These are phyloP conservation scores for Coleophoma eucalyptorum DNA, from an alignment of 2,329 filamentous ascomycete species.

Conservation along the genomic window DNA sequence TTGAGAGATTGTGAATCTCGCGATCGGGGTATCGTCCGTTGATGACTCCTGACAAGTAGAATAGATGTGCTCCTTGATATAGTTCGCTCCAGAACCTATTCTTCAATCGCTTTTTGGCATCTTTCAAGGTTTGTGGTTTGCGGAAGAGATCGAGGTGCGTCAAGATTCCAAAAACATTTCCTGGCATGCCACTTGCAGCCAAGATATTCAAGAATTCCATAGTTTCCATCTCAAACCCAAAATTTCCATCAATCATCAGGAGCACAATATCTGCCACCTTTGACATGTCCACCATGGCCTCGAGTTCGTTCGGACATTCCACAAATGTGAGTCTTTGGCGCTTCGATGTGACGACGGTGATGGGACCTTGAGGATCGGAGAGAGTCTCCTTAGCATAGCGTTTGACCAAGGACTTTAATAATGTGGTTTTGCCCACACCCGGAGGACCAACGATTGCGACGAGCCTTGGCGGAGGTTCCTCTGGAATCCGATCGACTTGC, in stretches of 20 bases:
- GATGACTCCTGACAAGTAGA: slow-evolving; percentile 93
- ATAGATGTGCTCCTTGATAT: slow-evolving; percentile 94
- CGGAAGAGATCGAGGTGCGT: slow-evolving; percentile 95
- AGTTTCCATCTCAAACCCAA: slow-evolving; percentile 99
- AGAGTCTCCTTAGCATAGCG: slow-evolving; percentile 96
- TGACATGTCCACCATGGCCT: slow-evolving; percentile 93
- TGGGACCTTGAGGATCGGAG: slow-evolving; percentile 81
- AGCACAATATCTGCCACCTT: slow-evolving; percentile 97
- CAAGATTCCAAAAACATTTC: slow-evolving; percentile 95
- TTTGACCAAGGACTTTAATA: slow-evolving; percentile 90
- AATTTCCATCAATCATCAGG: slow-evolving; percentile 98
- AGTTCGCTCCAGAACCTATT: slow-evolving; percentile 95
- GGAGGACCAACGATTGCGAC: slow-evolving; percentile 94
- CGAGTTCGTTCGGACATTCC: slow-evolving; percentile 95
- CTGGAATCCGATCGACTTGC: slow-evolving; percentile 89
- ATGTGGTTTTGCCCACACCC: slow-evolving; percentile 91
- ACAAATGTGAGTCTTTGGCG: slow-evolving; percentile 91
- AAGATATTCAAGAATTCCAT: slow-evolving; percentile 98
- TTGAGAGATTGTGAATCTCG: slow-evolving; percentile 90
- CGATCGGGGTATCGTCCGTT: slow-evolving; percentile 96
- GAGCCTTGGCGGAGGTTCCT: slow-evolving; percentile 90
- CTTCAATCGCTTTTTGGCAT: slow-evolving; percentile 95
- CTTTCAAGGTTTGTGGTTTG: slow-evolving; percentile 86
- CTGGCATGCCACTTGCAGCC: slow-evolving; percentile 93
- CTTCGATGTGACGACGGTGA: slow-evolving; percentile 96